Percentiles rank a stretch among this genome's conserved stretches.
These are phyloP conservation scores for Takashimella koratensis DNA, from an alignment of 1,284 basidiomycete species.

Conservation along the genomic window DNA sequence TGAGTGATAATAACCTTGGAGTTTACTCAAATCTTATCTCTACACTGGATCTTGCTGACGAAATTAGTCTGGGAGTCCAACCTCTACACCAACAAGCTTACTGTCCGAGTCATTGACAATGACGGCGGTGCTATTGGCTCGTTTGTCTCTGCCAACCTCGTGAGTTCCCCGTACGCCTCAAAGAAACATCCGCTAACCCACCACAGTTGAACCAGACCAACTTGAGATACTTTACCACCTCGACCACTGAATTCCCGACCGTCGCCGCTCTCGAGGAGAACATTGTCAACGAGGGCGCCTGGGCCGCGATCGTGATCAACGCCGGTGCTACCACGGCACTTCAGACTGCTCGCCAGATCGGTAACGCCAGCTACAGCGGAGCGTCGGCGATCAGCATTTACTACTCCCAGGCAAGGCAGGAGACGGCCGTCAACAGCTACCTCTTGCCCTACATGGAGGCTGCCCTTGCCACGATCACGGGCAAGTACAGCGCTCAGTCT, in stretches of 20 bases:
- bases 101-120: conserved; percentile 52
- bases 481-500: conserved; percentile 25
- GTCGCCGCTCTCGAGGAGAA: conserved; percentile 24
- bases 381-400: conserved; percentile 32
- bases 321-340: conserved; percentile 30
- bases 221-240: conserved; percentile 36
- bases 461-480: conserved; percentile 27
- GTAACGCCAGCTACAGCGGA: conserved; percentile 34
- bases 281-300: conserved; percentile 43
- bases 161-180: neutral
- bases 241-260: conserved; percentile 31
- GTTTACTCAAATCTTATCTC: too few relatives aligned
- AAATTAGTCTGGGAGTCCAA: conserved; percentile 45
- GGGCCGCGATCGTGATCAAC: conserved; percentile 44
- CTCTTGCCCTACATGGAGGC: conserved; percentile 37
- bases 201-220: conserved; percentile 20
- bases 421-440: conserved; percentile 44
- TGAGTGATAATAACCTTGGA: too few relatives aligned
- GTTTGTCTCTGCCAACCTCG: conserved; percentile 22
- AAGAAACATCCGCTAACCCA: neutral
- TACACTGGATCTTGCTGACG: conserved; percentile 14
- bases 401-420: conserved; percentile 48
- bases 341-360: conserved; percentile 28
- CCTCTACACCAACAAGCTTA: conserved; percentile 48
- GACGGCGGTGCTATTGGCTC: conserved; percentile 51